Conservation (phyloP, 768 basidiomycete genomes). For the Lactifluus echinatus region DNA sequence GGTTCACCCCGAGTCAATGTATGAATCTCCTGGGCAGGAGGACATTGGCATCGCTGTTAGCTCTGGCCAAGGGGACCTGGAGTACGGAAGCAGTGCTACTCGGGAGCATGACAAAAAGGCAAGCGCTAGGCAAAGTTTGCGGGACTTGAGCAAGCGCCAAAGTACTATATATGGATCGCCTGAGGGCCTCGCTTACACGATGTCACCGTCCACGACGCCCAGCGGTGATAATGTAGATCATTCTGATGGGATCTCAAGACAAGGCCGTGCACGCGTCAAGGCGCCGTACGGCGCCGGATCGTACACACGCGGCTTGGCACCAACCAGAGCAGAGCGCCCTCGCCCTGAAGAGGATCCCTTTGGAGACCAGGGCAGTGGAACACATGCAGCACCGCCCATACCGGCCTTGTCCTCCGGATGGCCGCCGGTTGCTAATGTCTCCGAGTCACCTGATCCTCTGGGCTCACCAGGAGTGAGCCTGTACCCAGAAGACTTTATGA, state of each 20-base stretch:
- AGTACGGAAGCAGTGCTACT: background rate
- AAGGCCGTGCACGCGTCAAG: constrained; percentile 55
- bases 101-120: constrained; percentile 7
- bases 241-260: constrained; percentile 18
- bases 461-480: constrained; percentile 51
- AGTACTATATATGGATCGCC: constrained; percentile 17
- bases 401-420: constrained; percentile 24
- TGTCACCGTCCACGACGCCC: constrained; percentile 24
- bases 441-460: constrained; percentile 27
- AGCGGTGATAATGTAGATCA: constrained; percentile 18
- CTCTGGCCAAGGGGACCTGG: constrained; percentile 5
- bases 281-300: constrained; percentile 53
- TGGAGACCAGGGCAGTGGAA: constrained; percentile 25
- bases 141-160: constrained; percentile 10
- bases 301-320: constrained; percentile 44
- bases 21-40: constrained; percentile 11
- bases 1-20: constrained; percentile 12
- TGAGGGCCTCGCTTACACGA: constrained; percentile 17
- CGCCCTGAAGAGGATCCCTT: constrained; percentile 27
- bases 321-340: constrained; percentile 27
- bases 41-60: constrained; percentile 21
- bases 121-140: constrained; percentile 15
- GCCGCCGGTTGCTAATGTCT: constrained; percentile 30
- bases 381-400: constrained; percentile 26
- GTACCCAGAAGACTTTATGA: constrained; percentile 65